Base-by-base conservation (phyloP, 192 early-diverging fungal species). In the Spinellus fusiger region DNA sequence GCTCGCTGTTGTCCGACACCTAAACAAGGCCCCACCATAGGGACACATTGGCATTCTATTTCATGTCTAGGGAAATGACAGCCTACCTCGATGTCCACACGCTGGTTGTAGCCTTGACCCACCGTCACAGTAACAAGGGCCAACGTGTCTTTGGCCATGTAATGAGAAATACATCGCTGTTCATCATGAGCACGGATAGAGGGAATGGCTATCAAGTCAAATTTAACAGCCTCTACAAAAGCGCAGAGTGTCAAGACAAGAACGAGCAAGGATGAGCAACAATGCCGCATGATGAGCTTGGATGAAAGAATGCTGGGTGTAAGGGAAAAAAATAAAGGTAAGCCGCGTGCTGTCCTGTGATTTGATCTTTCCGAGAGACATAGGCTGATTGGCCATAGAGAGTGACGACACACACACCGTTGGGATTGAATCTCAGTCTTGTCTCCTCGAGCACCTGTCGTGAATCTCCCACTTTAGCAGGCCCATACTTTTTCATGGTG, bases 111-210 rank as follows among this genome's bases (percentile, higher is more conserved):
- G 10, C 87, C 89, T n/a, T 82, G 74, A 27, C 85, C 83, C 26
- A 82, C 78, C 48, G 88, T 85, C 59, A 88, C 78, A 37, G 78
- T 78, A 27, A 86, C 84, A 5, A 85, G 77, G 7, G 91, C 89
- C 46, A 89, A 77, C 9, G 82, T 86, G 63, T 87, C 78, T 40
- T 77, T 77, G 4, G 81, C 65, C 6, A 93, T 84, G 75, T 80
- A 90, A 58, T 91, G 88, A n/a, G 84, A 85, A 54, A 96, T 65
- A 59, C 94, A 96, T 54, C 77, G 75, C 34, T 56, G 46, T 13
- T 59, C 25, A 35, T 80, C 77, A 6, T 34, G 56, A 8, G 70
- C 68, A 18, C 56, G 65, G 4, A 57, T 61, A 8, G 80, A 72
- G 3, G 74, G 59, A 12, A 77, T 52, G 18, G 85, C 89, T 5